Base-by-base conservation (phyloP, 2,329 filamentous ascomycete genomes). In the Ceratocystis eucalypticola region DNA sequence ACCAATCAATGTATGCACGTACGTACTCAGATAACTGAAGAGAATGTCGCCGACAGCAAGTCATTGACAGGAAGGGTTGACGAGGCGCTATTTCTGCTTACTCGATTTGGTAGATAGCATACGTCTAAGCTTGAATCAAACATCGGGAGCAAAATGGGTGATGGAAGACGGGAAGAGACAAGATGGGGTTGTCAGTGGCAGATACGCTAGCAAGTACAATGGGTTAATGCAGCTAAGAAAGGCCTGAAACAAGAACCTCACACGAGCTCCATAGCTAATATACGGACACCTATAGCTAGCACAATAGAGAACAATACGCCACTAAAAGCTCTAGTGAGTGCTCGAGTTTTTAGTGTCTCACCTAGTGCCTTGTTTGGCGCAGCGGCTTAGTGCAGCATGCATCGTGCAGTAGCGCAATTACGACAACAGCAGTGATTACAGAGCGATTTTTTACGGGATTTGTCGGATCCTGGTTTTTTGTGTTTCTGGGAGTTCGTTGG, bases 391-490 rank as follows among this genome's bases (percentile, higher is more conserved):
- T 50, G 48, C n/a, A 50, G 22, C 37, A 41, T 41, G 37, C 37
- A 41, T 41, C 37, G 37, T 41, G 37, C 10, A 41, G 37, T 41
- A 41, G 37, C 10, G 48, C n/a, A 50, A 50, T 20, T 50, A 48
- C 46, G 46, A 48, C 20, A 41, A 41, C 37, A 41, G 5, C 46
- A 48, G 48, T 12, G 48, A 25, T 50, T 50, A 50, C 48, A 57
- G 53, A 33, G 22, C 25, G 8, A 22, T 15, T 33, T 17, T 30
- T 57, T 57, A 33, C 53, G 53, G 53, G 30, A 57, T 57, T 57
- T 57, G 28, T 57, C 53, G 53, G 53, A 57, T 57, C 53, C 53
- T 30, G 33, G 53, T 33, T 57, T 17, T 30, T 57, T 57, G 22
- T 28, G 22, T 17, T 57, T 25, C 22, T 22, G 3, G 8, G 53